Evolutionary conservation across 1,139 yeast genomes (phyloP).

Genomic region (Kurtzmaniella natalensis): DNA sequence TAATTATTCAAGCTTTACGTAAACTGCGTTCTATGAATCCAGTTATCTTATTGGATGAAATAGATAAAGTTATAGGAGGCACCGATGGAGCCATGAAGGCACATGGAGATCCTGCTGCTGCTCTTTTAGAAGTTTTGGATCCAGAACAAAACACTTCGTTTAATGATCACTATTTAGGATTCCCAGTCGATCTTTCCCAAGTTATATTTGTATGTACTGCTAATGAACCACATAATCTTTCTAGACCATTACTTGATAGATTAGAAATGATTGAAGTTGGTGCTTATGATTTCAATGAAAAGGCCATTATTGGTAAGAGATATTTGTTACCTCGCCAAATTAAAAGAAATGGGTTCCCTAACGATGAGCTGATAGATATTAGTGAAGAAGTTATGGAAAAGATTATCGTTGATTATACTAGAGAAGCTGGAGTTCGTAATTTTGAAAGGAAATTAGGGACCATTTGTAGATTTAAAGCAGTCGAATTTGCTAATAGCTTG

Average conservation of each 20-base stretch:
- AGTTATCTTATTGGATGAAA: constrained; percentile 82
- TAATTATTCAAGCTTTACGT: constrained; percentile 72
- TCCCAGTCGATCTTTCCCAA: constrained; percentile 82
- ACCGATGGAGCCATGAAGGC: constrained; percentile 41
- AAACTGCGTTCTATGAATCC: constrained; percentile 83
- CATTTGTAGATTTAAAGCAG: constrained; percentile 77
- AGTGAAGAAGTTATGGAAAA: constrained; percentile 51
- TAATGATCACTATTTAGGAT: constrained; percentile 82
- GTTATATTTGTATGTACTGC: constrained; percentile 88
- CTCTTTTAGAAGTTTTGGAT: constrained; percentile 81
- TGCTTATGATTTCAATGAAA: constrained; percentile 81
- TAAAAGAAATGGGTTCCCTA: constrained; percentile 62
- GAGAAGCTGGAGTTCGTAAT: constrained; percentile 86
- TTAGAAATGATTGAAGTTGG: constrained; percentile 79
- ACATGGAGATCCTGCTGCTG: constrained; percentile 92
- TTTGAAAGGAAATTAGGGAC: constrained; percentile 71
- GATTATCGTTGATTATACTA: constrained; percentile 66
- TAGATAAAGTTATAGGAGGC: constrained; percentile 76
- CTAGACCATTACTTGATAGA: constrained; percentile 79
- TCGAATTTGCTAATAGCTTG: constrained; percentile 55
- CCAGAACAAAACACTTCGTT: constrained; percentile 84
- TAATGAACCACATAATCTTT: constrained; percentile 70
- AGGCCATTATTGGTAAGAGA: constrained; percentile 64
- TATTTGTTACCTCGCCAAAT: constrained; percentile 80
- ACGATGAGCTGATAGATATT: constrained; percentile 32